Base-by-base conservation (phyloP, 140 eudicot species). In the Cichorium intybus region DNA sequence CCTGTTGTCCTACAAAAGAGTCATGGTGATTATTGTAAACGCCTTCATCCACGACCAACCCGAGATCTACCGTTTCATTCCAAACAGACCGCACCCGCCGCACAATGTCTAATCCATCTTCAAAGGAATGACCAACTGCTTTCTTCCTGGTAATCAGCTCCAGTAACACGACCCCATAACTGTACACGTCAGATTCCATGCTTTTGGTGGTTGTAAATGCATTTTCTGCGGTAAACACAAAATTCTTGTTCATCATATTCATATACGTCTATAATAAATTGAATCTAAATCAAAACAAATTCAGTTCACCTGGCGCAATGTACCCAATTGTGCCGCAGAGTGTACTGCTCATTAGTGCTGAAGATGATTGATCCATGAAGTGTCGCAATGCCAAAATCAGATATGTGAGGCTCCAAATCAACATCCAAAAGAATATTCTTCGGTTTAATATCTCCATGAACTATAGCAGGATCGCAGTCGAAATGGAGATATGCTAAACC, bases 341-440 rank as follows among this genome's bases (percentile, higher is more conserved):
- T 5, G 73, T 62, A 35, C 63, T 51, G 39, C 85, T 80, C 68
- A 75, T 56, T 56, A 71, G 15, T 37, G 81, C 57, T 16, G 66
- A 47, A n/a, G 87, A 70, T 50, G 96, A 79, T 51, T 82, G 86
- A 68, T 87, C 97, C 60, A 90, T n/a, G 79, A 73, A 90, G 87
- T 79, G 82, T 90, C 48, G 97, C 96, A 28, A 87, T 90, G 68
- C 97, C 97, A 14, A 90, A 90, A 67, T 90, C 97, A 45, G 97
- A 84, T 56, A 90, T 82, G 67, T 84, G 97, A 64, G 97, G 95
- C 77, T 82, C 95, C 86, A 90, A 39, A 9, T 87, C 97, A 21
- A 74, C 60, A 76, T 87, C 96, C 75, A 87, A 70, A 55, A 90
- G 82, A 33, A 90, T 90, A 71, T 90, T 90, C 86, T 59, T 85